These are phyloP conservation scores for Acidiella bohemica DNA, from an alignment of 495 filamentous ascomycete genomes.

Conservation along the genomic window DNA sequence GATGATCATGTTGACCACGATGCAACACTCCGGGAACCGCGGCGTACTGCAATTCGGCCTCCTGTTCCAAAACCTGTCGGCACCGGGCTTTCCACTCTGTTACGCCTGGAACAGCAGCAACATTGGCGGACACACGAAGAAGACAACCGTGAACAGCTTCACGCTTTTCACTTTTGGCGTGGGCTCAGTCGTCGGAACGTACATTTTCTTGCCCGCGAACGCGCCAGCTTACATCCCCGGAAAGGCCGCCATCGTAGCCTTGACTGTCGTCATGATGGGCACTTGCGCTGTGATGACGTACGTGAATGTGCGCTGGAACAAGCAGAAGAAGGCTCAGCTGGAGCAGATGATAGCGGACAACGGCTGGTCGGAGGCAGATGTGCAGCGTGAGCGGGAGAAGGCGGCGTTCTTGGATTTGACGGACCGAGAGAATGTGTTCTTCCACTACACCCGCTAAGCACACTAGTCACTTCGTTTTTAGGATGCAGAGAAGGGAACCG, in stretches of 20 bases:
- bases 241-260: constrained; percentile 18
- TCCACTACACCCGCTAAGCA: constrained; percentile 11
- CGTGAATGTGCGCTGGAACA: constrained; percentile 6
- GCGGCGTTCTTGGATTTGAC: too few relatives aligned
- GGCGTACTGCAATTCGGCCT: constrained; percentile 31
- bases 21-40: constrained; percentile 5
- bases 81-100: constrained; percentile 4
- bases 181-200: constrained; percentile 14
- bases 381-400: constrained; percentile 4
- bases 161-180: constrained; percentile 16
- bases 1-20: constrained; percentile 9
- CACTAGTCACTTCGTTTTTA: too few relatives aligned
- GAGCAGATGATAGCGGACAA: constrained; percentile 4
- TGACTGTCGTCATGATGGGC: constrained; percentile 1
- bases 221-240: constrained; percentile 16
- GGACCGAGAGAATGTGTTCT: constrained; percentile 14
- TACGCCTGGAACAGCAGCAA: constrained; percentile 18
- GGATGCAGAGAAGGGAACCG: too few relatives aligned
- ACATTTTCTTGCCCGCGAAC: constrained; percentile 8
- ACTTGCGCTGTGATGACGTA: constrained; percentile 3
- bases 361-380: constrained; percentile 7
- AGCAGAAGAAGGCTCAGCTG: constrained; percentile 4
- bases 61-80: constrained; percentile 13
- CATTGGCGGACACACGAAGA: constrained; percentile 16
- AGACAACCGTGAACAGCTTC: constrained; percentile 16